A percentile compares a stretch with the other conserved stretches of the same genome.
phyloP scores from a whole-genome alignment of 164 flowering plant genomes.

The Malania oleifera region DNA sequence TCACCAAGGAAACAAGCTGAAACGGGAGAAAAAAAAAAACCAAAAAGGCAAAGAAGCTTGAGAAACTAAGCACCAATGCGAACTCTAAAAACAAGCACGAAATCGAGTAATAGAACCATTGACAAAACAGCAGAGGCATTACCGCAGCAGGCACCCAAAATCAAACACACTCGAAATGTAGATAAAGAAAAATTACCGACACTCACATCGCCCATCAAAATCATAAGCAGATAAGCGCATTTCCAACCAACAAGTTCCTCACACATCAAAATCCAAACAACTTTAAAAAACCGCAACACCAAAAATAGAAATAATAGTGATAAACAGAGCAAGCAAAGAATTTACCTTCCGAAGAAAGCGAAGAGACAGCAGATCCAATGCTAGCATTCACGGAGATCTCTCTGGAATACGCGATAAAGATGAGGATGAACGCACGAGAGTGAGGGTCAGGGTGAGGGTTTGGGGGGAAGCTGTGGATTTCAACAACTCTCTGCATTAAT shows the following conservation, averaged over 20 bases:
- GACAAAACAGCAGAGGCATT: not conserved
- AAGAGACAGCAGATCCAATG: conserved; percentile 32
- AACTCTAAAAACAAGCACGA: not conserved
- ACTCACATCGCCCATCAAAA: not conserved
- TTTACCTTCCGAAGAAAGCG: conserved; percentile 18
- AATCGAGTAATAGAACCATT: not conserved
- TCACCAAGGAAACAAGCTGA: too few species aligned
- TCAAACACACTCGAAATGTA: not conserved
- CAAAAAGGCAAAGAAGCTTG: too few species aligned
- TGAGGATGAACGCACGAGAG: not conserved
- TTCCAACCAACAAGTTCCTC: not conserved
- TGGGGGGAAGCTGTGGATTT: not conserved
- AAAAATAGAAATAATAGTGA: not conserved
- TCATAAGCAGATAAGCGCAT: not conserved
- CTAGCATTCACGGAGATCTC: not conserved
- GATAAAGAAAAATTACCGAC: not conserved
- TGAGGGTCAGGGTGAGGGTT: not conserved
- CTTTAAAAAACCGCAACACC: not conserved
- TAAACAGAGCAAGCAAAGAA: not conserved
- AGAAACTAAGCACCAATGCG: too few species aligned
- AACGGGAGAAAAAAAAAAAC: too few species aligned
- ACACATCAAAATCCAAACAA: not conserved
- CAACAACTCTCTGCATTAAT: too few species aligned
- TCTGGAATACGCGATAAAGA: not conserved
- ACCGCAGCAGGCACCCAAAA: not conserved